These are phyloP conservation scores for Dactylellina haptotyla DNA, from an alignment of 2,329 filamentous ascomycete genomes.

Conservation along the genomic window DNA sequence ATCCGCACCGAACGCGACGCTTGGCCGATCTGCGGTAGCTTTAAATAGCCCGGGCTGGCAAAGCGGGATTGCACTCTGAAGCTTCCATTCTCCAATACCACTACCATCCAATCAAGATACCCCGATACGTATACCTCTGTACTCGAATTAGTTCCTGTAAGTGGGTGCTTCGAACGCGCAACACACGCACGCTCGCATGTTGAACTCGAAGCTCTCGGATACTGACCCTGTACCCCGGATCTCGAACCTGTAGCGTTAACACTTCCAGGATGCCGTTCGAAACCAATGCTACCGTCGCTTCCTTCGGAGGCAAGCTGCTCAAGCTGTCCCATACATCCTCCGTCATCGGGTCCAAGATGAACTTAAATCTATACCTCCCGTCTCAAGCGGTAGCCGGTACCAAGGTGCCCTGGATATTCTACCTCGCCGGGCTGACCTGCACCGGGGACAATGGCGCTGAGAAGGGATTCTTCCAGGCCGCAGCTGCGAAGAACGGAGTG, in stretches of 20 bases:
- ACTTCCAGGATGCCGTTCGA: slow-evolving; percentile 68
- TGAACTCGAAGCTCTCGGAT: no score
- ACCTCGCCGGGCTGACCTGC: slow-evolving; percentile 93
- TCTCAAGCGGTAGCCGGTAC: slow-evolving; percentile 60
- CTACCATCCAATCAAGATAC: no score
- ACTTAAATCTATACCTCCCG: slow-evolving; percentile 90
- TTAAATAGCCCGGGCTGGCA: slow-evolving; percentile 12
- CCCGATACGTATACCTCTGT: no score
- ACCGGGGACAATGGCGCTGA: slow-evolving; percentile 85
- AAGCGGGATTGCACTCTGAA: background rate
- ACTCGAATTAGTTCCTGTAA: no score
- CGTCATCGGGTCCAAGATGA: slow-evolving; percentile 86
- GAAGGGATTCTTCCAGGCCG: slow-evolving; percentile 89
- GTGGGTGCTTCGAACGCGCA: no score
- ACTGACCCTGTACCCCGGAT: no score
- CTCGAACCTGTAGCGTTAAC: background rate
- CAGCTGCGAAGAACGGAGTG: slow-evolving; percentile 80
- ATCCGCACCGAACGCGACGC: slow-evolving; percentile 32
- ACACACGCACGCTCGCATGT: no score
- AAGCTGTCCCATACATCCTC: slow-evolving; percentile 88
- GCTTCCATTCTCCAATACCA: background rate
- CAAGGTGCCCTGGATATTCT: slow-evolving; percentile 87
- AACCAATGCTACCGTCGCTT: slow-evolving; percentile 86
- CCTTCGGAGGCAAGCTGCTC: slow-evolving; percentile 91
- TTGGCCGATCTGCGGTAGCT: background rate